Conservation (phyloP, 441 rosid species). For the Aleurites moluccanus region DNA sequence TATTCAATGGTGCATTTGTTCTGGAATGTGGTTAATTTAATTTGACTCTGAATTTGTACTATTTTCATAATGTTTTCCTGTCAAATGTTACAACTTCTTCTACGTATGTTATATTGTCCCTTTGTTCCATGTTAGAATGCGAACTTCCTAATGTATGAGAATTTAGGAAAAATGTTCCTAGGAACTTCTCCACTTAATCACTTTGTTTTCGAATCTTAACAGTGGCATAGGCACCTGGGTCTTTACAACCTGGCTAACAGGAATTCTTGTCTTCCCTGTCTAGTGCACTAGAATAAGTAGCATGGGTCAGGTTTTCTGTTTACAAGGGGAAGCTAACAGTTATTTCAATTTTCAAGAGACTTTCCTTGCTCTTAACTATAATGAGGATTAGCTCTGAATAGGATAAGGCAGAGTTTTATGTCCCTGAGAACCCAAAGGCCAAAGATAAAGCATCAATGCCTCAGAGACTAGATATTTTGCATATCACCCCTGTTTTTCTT, state of each 20-base stretch:
- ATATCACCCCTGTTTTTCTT: background rate
- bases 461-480: background rate
- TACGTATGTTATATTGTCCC: no score
- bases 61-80: background rate
- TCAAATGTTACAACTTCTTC: background rate
- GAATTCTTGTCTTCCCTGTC: background rate
- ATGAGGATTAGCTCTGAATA: background rate
- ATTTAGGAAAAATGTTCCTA: background rate
- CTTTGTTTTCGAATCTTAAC: background rate
- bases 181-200: background rate
- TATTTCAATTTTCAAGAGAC: background rate
- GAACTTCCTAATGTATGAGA: background rate
- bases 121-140: background rate
- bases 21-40: background rate
- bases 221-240: background rate
- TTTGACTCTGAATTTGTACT: background rate
- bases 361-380: background rate
- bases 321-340: background rate
- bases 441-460: background rate
- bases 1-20: background rate
- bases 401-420: no score
- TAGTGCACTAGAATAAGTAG: background rate
- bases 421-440: background rate
- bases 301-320: background rate
- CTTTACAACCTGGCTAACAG: background rate